Evolutionary conservation across 2,329 filamentous ascomycete species (phyloP).

Genomic region (Penicillium thymicola): DNA sequence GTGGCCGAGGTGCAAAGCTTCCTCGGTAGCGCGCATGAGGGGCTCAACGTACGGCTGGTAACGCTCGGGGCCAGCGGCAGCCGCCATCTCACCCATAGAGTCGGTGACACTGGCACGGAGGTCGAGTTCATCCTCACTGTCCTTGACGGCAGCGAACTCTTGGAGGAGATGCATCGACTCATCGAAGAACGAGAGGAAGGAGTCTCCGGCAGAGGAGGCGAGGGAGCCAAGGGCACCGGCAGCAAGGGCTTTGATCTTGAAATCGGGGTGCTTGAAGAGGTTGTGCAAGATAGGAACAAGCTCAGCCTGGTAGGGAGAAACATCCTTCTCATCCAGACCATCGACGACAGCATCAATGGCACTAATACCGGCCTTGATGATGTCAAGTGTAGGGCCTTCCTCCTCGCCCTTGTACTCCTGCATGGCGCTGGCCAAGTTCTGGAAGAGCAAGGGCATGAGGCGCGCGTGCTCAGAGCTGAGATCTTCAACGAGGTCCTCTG

Average conservation of each 20-base stretch:
- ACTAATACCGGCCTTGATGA: slow-evolving; percentile 84
- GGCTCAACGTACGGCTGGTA: slow-evolving; percentile 91
- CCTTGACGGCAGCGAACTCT: slow-evolving; percentile 79
- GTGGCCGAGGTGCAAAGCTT: slow-evolving; percentile 83
- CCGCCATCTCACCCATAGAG: slow-evolving; percentile 87
- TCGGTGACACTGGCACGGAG: slow-evolving; percentile 87
- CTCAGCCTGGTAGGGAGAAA: slow-evolving; percentile 75
- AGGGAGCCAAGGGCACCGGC: slow-evolving; percentile 88
- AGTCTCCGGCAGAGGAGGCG: slow-evolving; percentile 75
- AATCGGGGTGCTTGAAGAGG: slow-evolving; percentile 79
- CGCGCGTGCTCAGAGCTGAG: slow-evolving; percentile 79
- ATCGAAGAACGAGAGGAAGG: slow-evolving; percentile 88
- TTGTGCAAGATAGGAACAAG: slow-evolving; percentile 81
- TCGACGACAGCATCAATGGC: slow-evolving; percentile 90
- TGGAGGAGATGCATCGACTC: slow-evolving; percentile 87
- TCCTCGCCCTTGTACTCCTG: slow-evolving; percentile 62
- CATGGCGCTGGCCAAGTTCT: slow-evolving; percentile 82
- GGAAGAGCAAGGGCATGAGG: slow-evolving; percentile 78
- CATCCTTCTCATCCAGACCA: slow-evolving; percentile 70
- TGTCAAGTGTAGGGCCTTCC: slow-evolving; percentile 72
- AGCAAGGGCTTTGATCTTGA: slow-evolving; percentile 84
- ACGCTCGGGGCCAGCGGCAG: slow-evolving; percentile 76
- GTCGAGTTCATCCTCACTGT: slow-evolving; percentile 83
- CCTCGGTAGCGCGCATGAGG: slow-evolving; percentile 88
- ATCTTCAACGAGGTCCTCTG: slow-evolving; percentile 90